Conservation (phyloP, 371 early-diverging fungal species). For the Rhizopus sp. region DNA sequence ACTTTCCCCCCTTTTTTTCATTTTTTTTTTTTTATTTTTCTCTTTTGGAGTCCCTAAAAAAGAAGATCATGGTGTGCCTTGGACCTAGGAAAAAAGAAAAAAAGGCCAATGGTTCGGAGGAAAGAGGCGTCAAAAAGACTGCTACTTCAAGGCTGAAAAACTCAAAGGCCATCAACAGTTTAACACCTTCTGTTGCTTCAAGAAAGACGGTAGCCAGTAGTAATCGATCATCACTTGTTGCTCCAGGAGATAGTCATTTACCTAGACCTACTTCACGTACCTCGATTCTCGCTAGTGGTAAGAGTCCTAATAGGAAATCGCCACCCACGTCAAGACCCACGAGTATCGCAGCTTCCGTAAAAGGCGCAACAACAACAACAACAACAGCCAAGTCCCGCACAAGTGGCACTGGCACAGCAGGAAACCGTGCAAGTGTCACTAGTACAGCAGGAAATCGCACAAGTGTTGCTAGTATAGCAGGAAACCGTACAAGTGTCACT, state of each 20-base stretch:
- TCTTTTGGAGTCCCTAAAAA: background rate
- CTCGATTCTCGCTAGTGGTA: conserved; percentile 13
- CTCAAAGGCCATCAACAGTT: conserved; percentile 7
- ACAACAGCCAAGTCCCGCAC: background rate
- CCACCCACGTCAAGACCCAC: conserved; percentile 17
- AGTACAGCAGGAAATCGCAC: conserved; percentile 2
- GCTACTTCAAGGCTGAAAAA: conserved; percentile 16
- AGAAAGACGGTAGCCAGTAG: conserved; percentile 14
- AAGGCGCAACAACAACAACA: background rate
- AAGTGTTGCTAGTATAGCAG: conserved; percentile 7
- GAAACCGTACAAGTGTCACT: conserved; percentile 4
- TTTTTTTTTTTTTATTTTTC: conserved; percentile 4
- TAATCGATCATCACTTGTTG: background rate
- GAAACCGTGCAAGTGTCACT: background rate
- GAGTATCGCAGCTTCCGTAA: conserved; percentile 17
- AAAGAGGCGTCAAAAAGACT: conserved; percentile 20
- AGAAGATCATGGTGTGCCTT: conserved; percentile 24
- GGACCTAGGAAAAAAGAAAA: conserved; percentile 34
- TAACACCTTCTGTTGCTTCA: conserved; percentile 14
- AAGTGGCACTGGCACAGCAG: background rate
- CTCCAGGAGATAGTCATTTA: conserved; percentile 2
- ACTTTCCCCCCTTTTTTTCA: conserved; percentile 7
- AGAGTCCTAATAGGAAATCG: conserved; percentile 11
- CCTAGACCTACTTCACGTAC: conserved; percentile 21
- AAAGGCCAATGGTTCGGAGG: conserved; percentile 10